Conservation (phyloP, 169 alveolate genomes). For the Plasmodium gaboni region DNA sequence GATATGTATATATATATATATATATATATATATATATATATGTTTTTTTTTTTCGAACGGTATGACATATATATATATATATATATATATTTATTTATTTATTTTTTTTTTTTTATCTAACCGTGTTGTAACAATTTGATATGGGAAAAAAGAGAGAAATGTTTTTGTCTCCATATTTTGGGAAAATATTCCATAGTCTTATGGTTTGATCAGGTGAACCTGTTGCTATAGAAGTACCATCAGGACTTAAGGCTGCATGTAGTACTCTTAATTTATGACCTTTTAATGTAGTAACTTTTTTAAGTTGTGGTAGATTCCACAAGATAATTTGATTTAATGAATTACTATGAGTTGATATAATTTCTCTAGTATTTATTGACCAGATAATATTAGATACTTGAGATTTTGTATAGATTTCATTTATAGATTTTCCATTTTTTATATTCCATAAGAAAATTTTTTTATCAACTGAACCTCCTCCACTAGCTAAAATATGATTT, state of each 20-base stretch:
- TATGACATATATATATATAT: background rate
- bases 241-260: slow-evolving; percentile 95
- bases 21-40: no score
- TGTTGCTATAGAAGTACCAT: slow-evolving; percentile 94
- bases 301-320: slow-evolving; percentile 95
- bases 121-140: slow-evolving; percentile 38
- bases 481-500: slow-evolving; percentile 94
- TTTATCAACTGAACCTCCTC: slow-evolving; percentile 99
- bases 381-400: slow-evolving; percentile 96
- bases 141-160: slow-evolving; percentile 15
- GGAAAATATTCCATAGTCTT: slow-evolving; percentile 96
- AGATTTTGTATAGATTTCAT: slow-evolving; percentile 92
- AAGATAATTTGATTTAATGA: slow-evolving; percentile 93
- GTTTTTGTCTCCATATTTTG: slow-evolving; percentile 65
- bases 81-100: background rate
- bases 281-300: slow-evolving; percentile 84
- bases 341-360: slow-evolving; percentile 97
- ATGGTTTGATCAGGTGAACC: slow-evolving; percentile 97
- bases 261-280: slow-evolving; percentile 97
- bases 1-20: no score
- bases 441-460: slow-evolving; percentile 97
- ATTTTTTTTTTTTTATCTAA: slow-evolving; percentile 8
- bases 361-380: slow-evolving; percentile 93
- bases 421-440: slow-evolving; percentile 86
- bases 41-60: no score